phyloP scores from a whole-genome alignment of 2,329 filamentous ascomycete species.

The Colletotrichum lentis region DNA sequence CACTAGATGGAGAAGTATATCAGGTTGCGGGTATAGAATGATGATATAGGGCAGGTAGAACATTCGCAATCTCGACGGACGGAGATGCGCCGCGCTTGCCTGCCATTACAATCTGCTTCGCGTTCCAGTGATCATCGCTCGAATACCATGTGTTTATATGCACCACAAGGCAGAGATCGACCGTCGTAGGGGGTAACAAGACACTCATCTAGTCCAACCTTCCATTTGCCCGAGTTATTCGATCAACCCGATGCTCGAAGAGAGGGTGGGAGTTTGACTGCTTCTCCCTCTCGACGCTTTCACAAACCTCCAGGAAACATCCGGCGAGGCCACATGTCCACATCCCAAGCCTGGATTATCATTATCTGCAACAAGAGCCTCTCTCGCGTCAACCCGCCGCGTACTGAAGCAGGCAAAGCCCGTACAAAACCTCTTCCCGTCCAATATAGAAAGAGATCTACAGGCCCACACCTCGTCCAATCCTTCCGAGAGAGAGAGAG shows the following conservation, averaged over 20 bases:
- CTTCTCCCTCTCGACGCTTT: not conserved
- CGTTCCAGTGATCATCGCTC: not conserved
- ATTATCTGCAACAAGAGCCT: conserved; percentile 4
- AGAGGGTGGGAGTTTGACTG: not conserved
- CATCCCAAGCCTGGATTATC: not conserved
- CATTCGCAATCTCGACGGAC: not conserved
- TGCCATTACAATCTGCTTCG: not conserved
- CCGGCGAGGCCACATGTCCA: not conserved
- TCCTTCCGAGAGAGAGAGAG: not conserved
- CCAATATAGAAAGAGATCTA: not conserved
- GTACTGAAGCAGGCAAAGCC: not conserved
- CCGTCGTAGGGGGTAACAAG: too few relatives aligned
- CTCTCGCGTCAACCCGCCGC: not conserved
- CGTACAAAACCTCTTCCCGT: not conserved
- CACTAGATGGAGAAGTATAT: conserved; percentile 12
- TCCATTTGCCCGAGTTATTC: too few relatives aligned
- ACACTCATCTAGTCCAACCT: not conserved
- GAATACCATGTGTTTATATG: not conserved
- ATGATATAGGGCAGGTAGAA: not conserved
- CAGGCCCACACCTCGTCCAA: not conserved
- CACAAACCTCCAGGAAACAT: not conserved
- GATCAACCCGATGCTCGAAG: too few relatives aligned
- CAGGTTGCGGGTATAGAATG: conserved; percentile 18
- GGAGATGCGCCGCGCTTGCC: not conserved
- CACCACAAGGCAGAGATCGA: not conserved